Percentiles rank a stretch among this genome's conserved stretches.
Conservation (phyloP, 140 eudicot genomes). For the Erigeron philadelphicus region DNA sequence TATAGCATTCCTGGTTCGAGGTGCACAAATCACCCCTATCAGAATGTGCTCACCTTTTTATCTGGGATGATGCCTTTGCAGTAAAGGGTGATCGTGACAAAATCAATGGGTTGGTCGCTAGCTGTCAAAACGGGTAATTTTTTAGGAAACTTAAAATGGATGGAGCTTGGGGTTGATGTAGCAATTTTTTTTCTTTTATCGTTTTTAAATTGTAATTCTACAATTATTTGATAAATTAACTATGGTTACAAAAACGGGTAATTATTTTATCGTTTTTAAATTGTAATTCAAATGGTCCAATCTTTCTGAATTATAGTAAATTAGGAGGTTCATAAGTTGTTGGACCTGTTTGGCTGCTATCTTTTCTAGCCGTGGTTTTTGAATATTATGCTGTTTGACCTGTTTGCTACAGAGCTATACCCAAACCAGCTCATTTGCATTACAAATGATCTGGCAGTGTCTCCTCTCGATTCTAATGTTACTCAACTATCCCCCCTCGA, state of each 20-base stretch:
- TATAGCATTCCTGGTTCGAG: not conserved
- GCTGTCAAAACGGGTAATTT: not conserved
- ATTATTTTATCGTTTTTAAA: too few relatives aligned
- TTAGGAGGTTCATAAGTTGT: not conserved
- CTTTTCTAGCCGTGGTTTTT: not conserved
- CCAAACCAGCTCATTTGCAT: not conserved
- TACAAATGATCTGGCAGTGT: not conserved
- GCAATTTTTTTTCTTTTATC: not conserved
- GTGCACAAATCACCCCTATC: not conserved
- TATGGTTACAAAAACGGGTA: not conserved
- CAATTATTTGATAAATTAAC: not conserved
- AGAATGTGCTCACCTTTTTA: not conserved
- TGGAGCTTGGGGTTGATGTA: not conserved
- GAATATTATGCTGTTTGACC: not conserved
- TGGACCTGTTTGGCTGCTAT: not conserved
- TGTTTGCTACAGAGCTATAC: not conserved
- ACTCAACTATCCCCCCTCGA: not conserved
- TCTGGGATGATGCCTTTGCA: too few relatives aligned
- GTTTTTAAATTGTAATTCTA: too few relatives aligned
- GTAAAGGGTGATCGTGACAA: not conserved
- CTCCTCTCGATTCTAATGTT: not conserved
- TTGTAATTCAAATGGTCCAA: constrained; percentile 1
- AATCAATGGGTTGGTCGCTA: not conserved
- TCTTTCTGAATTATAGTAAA: too few relatives aligned
- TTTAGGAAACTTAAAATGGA: not conserved